phyloP scores from a whole-genome alignment of 2,329 filamentous ascomycete species.

The Colletotrichum eleusines region DNA sequence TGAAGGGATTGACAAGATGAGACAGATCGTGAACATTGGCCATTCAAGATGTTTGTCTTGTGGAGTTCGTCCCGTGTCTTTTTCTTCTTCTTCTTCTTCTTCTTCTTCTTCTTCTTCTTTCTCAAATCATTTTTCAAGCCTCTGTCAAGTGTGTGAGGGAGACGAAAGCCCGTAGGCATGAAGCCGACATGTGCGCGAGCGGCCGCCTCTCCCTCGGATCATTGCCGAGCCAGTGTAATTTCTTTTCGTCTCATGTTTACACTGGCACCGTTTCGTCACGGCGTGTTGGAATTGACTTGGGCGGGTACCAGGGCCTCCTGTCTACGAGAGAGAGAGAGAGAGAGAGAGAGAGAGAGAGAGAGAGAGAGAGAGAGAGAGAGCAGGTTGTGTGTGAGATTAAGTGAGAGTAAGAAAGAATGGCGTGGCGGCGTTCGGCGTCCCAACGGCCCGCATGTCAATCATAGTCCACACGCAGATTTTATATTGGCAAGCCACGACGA shows the following conservation, averaged over 20 bases:
- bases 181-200: not conserved
- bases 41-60: not conserved
- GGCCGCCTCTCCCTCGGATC: conserved; percentile 9
- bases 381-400: not conserved
- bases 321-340: not conserved
- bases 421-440: not conserved
- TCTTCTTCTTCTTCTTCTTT: too few relatives aligned
- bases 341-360: not conserved
- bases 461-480: not conserved
- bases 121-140: too few relatives aligned
- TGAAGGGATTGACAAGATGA: not conserved
- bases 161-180: not conserved
- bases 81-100: too few relatives aligned
- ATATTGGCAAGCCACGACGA: conserved; percentile 20
- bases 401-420: not conserved
- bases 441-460: conserved; percentile 16
- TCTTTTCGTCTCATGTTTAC: conserved; percentile 19
- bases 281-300: conserved; percentile 21
- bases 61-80: too few relatives aligned
- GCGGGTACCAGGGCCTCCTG: conserved; percentile 8
- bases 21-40: not conserved
- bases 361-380: too few relatives aligned
- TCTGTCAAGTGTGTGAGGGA: not conserved
- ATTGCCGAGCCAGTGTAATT: conserved; percentile 19
- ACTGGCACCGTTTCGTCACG: not conserved